A percentile compares a stretch with the other conserved stretches of the same genome.
Conservation (phyloP, 805 yeast species). For the Candida ortonii region DNA sequence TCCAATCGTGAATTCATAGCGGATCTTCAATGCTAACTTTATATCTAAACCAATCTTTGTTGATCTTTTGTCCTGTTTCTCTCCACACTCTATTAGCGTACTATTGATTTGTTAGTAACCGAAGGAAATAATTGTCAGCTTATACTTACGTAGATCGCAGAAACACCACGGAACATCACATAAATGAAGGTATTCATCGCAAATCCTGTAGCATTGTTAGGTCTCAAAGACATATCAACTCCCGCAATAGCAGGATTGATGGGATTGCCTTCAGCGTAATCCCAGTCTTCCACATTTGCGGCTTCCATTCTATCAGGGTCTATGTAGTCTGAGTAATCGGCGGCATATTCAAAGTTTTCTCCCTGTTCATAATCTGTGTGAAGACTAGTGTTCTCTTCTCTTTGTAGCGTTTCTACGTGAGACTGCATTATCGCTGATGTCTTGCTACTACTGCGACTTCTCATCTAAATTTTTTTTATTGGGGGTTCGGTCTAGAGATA, state of each 20-base stretch:
- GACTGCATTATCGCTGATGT: too few species aligned
- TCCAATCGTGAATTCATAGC: constrained; percentile 2
- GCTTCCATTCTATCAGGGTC: constrained; percentile 10
- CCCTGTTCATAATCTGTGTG: too few species aligned
- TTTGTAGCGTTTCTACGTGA: too few species aligned
- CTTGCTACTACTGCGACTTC: too few species aligned
- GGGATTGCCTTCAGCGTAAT: constrained; percentile 11
- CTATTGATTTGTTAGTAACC: constrained; percentile 2
- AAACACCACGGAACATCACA: constrained; percentile 11
- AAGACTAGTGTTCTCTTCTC: too few species aligned
- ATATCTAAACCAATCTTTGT: constrained; percentile 11
- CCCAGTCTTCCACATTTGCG: constrained; percentile 11
- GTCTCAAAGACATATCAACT: constrained; percentile 10
- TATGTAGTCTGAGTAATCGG: constrained; percentile 3
- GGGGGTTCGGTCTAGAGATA: too few species aligned
- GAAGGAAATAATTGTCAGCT: background rate
- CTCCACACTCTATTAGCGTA: constrained; percentile 9
- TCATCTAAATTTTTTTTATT: too few species aligned
- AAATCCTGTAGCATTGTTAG: constrained; percentile 11
- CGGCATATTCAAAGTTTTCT: constrained; percentile 6
- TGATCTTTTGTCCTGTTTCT: constrained; percentile 8
- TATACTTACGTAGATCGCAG: constrained; percentile 10
- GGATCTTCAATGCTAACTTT: constrained; percentile 9
- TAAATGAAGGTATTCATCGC: constrained; percentile 8
- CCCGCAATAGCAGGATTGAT: constrained; percentile 4